A percentile compares a stretch with the other conserved stretches of the same genome.
phyloP scores from a whole-genome alignment of 257 asterid genomes.

The Pogostemon cablin region DNA sequence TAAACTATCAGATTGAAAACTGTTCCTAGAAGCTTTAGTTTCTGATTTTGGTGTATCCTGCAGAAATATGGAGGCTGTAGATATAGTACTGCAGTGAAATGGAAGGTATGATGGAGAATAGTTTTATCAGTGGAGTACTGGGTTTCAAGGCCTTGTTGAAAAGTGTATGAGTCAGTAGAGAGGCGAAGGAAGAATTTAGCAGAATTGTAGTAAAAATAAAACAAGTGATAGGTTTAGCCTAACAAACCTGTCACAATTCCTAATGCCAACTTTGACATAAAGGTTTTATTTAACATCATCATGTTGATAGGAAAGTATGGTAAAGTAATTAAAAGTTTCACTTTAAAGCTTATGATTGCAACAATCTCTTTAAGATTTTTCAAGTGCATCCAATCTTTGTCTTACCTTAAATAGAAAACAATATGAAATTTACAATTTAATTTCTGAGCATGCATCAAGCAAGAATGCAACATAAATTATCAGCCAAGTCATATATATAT shows the following conservation, averaged over 20 bases:
- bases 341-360: background rate
- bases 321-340: slow-evolving; percentile 6
- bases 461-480: background rate
- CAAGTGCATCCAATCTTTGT: slow-evolving; percentile 12
- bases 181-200: background rate
- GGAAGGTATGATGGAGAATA: background rate
- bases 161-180: slow-evolving; percentile 1
- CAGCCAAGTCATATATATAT: no score
- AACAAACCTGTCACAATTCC: slow-evolving; percentile 17
- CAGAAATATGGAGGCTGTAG: background rate
- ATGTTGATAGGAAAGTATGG: background rate
- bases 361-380: slow-evolving; percentile 17
- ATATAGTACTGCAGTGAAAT: background rate
- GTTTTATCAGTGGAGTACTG: background rate
- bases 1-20: background rate
- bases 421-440: background rate
- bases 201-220: background rate
- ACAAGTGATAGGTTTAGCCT: background rate
- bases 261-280: slow-evolving; percentile 12
- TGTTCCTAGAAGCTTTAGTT: background rate
- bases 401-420: background rate
- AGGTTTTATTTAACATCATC: background rate
- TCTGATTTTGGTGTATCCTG: background rate
- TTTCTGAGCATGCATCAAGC: background rate
- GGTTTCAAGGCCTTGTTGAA: background rate